phyloP scores from a whole-genome alignment of 2,329 filamentous ascomycete species.

The Endothia cerciana region DNA sequence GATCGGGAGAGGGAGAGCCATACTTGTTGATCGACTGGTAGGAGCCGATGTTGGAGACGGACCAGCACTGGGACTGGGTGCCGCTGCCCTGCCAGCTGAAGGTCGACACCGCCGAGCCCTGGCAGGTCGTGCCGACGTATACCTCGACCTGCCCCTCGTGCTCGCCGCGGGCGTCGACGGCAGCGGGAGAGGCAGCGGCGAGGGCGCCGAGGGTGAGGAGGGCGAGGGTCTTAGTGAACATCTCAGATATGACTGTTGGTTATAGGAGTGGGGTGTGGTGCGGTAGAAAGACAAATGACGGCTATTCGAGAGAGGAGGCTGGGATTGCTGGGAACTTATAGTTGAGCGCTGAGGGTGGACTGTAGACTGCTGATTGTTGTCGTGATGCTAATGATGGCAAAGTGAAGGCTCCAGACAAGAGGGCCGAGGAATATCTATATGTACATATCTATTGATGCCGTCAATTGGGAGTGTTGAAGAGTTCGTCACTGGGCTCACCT shows the following conservation, averaged over 20 bases:
- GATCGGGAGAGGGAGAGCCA: background rate
- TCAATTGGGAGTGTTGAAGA: background rate
- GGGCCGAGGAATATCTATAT: background rate
- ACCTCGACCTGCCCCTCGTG: background rate
- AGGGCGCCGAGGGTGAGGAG: background rate
- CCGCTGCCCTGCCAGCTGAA: constrained; percentile 1
- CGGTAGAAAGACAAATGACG: no score
- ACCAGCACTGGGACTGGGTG: background rate
- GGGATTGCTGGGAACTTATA: background rate
- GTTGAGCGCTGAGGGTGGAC: background rate
- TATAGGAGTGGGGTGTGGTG: background rate
- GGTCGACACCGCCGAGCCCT: background rate
- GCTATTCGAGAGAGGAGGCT: background rate
- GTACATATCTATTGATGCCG: background rate
- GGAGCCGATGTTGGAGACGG: background rate
- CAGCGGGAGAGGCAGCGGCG: background rate
- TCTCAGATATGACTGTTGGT: background rate
- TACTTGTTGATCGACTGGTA: background rate
- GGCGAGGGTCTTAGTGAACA: background rate
- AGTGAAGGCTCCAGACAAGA: background rate
- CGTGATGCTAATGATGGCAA: background rate
- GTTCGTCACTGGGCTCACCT: background rate
- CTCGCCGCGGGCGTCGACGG: background rate
- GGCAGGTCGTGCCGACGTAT: background rate
- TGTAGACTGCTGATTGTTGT: background rate